A percentile compares a stretch with the other conserved stretches of the same genome.
Conservation (phyloP, 108 stramenopile species). For the Ochromonas danica region DNA sequence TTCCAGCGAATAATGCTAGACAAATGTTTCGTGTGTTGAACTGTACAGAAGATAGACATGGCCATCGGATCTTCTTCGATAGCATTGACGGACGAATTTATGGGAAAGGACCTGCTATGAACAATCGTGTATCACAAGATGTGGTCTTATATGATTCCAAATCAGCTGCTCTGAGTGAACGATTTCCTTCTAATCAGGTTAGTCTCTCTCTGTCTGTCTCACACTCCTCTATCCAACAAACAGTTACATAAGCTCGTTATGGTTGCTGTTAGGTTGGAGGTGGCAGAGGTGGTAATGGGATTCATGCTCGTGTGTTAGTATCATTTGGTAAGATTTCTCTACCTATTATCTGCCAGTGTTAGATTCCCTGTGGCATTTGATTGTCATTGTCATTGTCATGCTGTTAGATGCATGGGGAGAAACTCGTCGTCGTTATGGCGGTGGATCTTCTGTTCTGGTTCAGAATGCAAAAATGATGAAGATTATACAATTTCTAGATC, state of each 20-base stretch:
- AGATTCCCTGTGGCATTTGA: too few relatives aligned
- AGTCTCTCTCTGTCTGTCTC: neutral
- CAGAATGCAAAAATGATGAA: neutral
- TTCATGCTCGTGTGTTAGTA: neutral
- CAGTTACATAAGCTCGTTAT: too few relatives aligned
- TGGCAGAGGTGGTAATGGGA: neutral
- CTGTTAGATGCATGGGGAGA: conserved; percentile 3
- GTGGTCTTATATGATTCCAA: neutral
- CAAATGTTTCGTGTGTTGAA: neutral
- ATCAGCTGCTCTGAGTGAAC: neutral
- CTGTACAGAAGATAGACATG: neutral
- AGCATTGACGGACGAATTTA: neutral
- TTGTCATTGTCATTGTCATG: too few relatives aligned
- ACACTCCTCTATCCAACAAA: too few relatives aligned
- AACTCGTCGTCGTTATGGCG: neutral
- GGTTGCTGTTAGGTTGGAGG: too few relatives aligned
- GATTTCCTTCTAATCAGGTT: neutral
- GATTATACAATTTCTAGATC: neutral
- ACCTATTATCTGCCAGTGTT: neutral
- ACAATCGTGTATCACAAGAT: neutral
- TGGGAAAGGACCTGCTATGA: neutral
- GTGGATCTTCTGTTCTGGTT: neutral
- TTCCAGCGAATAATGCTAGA: neutral
- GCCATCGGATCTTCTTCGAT: neutral
- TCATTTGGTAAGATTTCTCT: neutral